Evolutionary conservation across 164 flowering plant species (phyloP), one percentile per base, ranked within the genome.

Genomic region (Amborella trichopoda): DNA sequence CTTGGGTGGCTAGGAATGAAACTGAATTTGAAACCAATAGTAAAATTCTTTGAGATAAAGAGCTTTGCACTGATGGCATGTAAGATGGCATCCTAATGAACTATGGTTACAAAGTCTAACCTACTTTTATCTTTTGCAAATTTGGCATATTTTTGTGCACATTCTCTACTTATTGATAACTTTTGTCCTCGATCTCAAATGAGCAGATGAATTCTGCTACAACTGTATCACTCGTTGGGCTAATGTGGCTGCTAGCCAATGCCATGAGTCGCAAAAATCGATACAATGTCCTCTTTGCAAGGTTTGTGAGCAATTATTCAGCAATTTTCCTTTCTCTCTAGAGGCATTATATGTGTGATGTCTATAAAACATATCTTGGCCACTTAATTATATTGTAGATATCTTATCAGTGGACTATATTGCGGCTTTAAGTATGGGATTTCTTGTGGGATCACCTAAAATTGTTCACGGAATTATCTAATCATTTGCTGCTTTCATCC

Each of bases 171-270:
- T 30, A 14, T 30, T 8, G 13, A n/a, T 2, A n/a, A 6, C n/a
- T 37, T 8, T 37, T 37, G 6, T 1, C 19, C n/a, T 37, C n/a
- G 6, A n/a, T 37, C n/a, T 37, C 40, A 8, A 18, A 6, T 6
- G n/a, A n/a, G 40, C n/a, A 37, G 40, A 37, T 21, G 19, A 37
- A 2, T 37, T 37, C 19, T 37, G 40, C 40, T 37, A 37, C n/a
- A 18, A 37, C 6, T 37, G 40, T 14, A 37, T 37, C n/a, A 37
- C 6, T 37, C 40, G 40, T n/a, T 37, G 40, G 40, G 14, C 19
- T 1, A 21, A 37, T 18, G 40, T 21, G n/a, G n/a, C 40, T 37
- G 6, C 10, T 21, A 37, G n/a, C n/a, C 2, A 2, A 37, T n/a
- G 8, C n/a, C n/a, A n/a, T 37, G 40, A 21, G 19, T 2, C 1